Conservation (phyloP, 108 stramenopile genomes). For the Seminavis robusta region DNA sequence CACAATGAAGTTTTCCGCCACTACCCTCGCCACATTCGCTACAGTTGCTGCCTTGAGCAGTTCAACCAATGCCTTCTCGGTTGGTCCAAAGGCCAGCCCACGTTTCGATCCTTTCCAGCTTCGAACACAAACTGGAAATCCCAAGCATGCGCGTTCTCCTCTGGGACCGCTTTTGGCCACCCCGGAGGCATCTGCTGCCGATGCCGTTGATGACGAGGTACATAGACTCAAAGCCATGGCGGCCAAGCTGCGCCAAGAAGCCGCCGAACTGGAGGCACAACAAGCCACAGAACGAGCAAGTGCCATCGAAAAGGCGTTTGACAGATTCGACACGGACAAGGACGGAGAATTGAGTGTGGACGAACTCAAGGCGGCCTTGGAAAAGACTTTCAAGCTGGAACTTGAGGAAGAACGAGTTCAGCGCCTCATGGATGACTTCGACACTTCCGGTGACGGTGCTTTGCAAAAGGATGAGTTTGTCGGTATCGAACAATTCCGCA, state of each 20-base stretch:
- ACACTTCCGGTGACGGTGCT: slow-evolving; percentile 68
- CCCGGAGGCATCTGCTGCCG: too few relatives aligned
- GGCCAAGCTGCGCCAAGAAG: slow-evolving; percentile 75
- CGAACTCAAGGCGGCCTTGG: slow-evolving; percentile 75
- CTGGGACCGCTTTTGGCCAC: too few relatives aligned
- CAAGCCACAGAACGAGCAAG: slow-evolving; percentile 64
- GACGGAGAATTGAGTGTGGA: slow-evolving; percentile 68
- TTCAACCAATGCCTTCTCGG: too few relatives aligned
- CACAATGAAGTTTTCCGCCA: too few relatives aligned
- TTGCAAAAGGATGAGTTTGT: slow-evolving; percentile 79
- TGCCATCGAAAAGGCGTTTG: slow-evolving; percentile 67
- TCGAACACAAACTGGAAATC: too few relatives aligned
- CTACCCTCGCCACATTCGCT: too few relatives aligned
- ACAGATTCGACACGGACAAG: slow-evolving; percentile 71
- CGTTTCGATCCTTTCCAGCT: too few relatives aligned
- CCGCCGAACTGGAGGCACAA: slow-evolving; percentile 72
- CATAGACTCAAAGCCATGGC: slow-evolving; percentile 71
- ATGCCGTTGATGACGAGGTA: slow-evolving; percentile 83
- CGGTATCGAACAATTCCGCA: slow-evolving; percentile 66
- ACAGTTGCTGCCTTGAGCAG: too few relatives aligned
- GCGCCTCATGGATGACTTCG: slow-evolving; percentile 74
- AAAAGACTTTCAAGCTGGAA: slow-evolving; percentile 74
- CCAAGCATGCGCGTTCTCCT: too few relatives aligned
- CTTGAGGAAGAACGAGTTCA: slow-evolving; percentile 60
- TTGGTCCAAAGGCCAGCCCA: too few relatives aligned